These are phyloP conservation scores for Gossypium davidsonii DNA, from an alignment of 441 rosid genomes.

Conservation along the genomic window DNA sequence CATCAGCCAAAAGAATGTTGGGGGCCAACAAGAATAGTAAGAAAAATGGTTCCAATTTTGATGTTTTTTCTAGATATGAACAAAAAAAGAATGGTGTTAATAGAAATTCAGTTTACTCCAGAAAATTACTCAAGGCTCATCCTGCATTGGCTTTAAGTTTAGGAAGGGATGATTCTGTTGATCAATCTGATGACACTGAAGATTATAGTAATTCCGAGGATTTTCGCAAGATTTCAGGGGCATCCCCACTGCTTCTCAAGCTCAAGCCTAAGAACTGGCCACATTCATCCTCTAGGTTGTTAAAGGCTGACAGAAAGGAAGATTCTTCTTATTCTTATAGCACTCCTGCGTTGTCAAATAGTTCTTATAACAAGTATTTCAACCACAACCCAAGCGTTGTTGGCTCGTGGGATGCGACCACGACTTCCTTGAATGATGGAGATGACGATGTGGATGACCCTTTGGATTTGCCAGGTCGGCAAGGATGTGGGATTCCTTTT, in stretches of 20 bases:
- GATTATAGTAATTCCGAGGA: slow-evolving; percentile 63
- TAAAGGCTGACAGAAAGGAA: slow-evolving; percentile 48
- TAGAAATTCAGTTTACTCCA: slow-evolving; percentile 27
- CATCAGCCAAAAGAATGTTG: slow-evolving; percentile 32
- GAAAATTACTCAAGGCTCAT: slow-evolving; percentile 35
- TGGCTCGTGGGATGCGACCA: slow-evolving; percentile 88
- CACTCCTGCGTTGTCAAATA: slow-evolving; percentile 82
- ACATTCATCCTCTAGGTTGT: slow-evolving; percentile 48
- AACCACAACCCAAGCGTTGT: slow-evolving; percentile 57
- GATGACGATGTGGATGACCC: slow-evolving; percentile 72
- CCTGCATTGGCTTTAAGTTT: slow-evolving; percentile 40
- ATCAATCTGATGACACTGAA: slow-evolving; percentile 68
- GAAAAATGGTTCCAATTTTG: slow-evolving; percentile 38
- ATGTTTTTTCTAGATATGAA: slow-evolving; percentile 45
- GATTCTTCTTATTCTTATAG: slow-evolving; percentile 73
- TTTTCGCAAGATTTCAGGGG: slow-evolving; percentile 41
- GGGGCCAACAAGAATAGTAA: slow-evolving; percentile 50
- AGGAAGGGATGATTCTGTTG: slow-evolving; percentile 43
- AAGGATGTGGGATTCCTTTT: slow-evolving; percentile 94
- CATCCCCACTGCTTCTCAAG: slow-evolving; percentile 63
- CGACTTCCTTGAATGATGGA: slow-evolving; percentile 66
- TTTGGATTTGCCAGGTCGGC: slow-evolving; percentile 75
- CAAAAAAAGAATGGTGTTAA: slow-evolving; percentile 30
- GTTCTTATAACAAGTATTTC: slow-evolving; percentile 61
- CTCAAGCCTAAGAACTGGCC: slow-evolving; percentile 64